Evolutionary conservation across 148 eudicot genomes (phyloP), one percentile per base, ranked within the genome.

Genomic region (Linanthus parryae): DNA sequence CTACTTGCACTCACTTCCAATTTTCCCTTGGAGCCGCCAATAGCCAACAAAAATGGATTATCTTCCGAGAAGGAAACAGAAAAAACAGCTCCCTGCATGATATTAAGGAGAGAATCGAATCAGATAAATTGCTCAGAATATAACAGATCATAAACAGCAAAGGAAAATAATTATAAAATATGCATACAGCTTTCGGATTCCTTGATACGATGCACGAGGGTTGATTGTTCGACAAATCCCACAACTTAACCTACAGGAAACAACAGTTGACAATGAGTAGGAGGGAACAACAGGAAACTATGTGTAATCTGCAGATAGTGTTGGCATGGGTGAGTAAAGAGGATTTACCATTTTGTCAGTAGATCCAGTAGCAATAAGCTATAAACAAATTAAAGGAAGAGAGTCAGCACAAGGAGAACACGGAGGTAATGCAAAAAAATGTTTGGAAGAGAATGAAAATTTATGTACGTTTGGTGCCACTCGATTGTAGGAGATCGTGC

Each of bases 11-110:
- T 66, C 48, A 91, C 97, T 57, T 81, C 74, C 59, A 91, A 48
- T 68, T 47, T 91, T 39, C 97, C 97, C 61, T 86, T 83, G 2
- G 97, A 83, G 35, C 97, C 97, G 61, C 89, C 97, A 18, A 91
- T 66, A 12, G 98, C 98, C 48, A 91, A 77, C 67, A 77, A 56
- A 44, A 67, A 70, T 14, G 98, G 94, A 52, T 70, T 72, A 44
- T 86, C 94, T 42, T 70, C 84, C 36, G 94, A 83, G 65, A 91
- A 91, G 7, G 76, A 76, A 57, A 91, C 62, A 12, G 97, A 64
- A 66, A 91, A 91, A 8, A 91, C 67, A 23, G 97, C 97, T 60
- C 97, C 97, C 97, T 90, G 75, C 13, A 53, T 3, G 18, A 59
- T 59, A 62, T 33, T 16, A 13, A 34, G 4, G 52, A 22, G 37